Base-by-base conservation (phyloP, 2,329 filamentous ascomycete genomes). In the Monosporascus sp. region DNA sequence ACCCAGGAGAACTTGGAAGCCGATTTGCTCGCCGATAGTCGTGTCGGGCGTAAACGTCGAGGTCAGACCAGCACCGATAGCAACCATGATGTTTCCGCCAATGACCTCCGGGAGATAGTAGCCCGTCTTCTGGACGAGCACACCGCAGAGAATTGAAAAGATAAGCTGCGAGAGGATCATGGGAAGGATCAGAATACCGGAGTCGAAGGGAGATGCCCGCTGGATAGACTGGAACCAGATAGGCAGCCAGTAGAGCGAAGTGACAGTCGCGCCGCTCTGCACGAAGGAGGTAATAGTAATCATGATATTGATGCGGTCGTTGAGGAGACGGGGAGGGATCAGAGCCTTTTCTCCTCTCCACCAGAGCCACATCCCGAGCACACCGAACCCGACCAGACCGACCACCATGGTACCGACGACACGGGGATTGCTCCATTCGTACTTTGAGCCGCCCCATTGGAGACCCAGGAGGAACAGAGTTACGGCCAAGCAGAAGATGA, bases 391-490 rank as follows among this genome's bases (percentile, higher is more conserved):
- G 11, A 68, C 59, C 26, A 57, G 59, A 9, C 66, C 69, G 9
- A 67, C 62, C 36, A 70, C 67, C 27, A 76, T 61, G 1, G 75
- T 66, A 2, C 66, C 72, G 36, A 76, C 68, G 37, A 75, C 66
- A 8, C 60, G 62, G 9, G 64, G 55, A 17, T 60, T 62, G 26
- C 61, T 60, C 74, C 75, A 77, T 1, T 65, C n/a, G 37, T 69
- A 66, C n/a, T 64, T 59, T 14, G 61, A 66, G 7, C 71, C 72
- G 27, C 71, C 72, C 68, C 71, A 78, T 56, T 78, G 71, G 7
- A 81, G 62, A 5, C 75, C 77, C 14, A 80, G 62, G 2, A 80
- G 60, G 7, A 79, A 69, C 59, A 73, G 76, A 27, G 76, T 62
- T 16, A 75, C 70, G 1, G 71, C 60, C 2, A 56, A 59, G 22